phyloP scores from a whole-genome alignment of 495 filamentous ascomycete species.

The Aspergillus baeticus region DNA sequence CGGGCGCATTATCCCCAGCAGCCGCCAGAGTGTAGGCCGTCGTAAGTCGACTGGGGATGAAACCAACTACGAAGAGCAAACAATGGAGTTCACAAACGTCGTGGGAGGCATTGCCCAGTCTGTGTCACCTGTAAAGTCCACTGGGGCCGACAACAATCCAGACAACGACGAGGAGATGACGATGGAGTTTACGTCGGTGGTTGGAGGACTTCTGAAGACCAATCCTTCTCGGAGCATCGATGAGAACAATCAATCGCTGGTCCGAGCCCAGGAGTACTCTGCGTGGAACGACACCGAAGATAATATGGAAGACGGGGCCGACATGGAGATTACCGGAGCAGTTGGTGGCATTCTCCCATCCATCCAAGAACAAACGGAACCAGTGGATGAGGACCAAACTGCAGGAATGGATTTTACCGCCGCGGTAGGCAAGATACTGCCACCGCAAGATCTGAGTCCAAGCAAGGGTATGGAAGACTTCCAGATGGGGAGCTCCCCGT shows the following conservation, averaged over 20 bases:
- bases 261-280: conserved; percentile 19
- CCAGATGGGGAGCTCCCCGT: conserved; percentile 54
- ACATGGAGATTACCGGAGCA: conserved; percentile 74
- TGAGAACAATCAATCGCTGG: conserved; percentile 27
- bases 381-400: conserved; percentile 45
- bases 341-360: conserved; percentile 64
- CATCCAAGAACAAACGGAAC: conserved; percentile 33
- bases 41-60: conserved; percentile 41
- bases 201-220: conserved; percentile 62
- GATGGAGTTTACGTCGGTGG: conserved; percentile 76
- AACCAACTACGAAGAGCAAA: conserved; percentile 55
- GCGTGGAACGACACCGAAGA: conserved; percentile 39
- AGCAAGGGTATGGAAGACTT: conserved; percentile 52
- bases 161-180: conserved; percentile 72
- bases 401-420: conserved; percentile 61
- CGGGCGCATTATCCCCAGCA: conserved; percentile 70
- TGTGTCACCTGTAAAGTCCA: conserved; percentile 35
- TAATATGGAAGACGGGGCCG: conserved; percentile 43
- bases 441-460: conserved; percentile 30
- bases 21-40: conserved; percentile 32
- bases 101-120: conserved; percentile 60
- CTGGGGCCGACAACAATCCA: conserved; percentile 32
- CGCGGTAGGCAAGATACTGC: conserved; percentile 56
- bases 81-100: conserved; percentile 78
- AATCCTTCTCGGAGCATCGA: conserved; percentile 15